Base-by-base conservation (phyloP, 73 alveolate species). In the Symbiodinium natans region DNA sequence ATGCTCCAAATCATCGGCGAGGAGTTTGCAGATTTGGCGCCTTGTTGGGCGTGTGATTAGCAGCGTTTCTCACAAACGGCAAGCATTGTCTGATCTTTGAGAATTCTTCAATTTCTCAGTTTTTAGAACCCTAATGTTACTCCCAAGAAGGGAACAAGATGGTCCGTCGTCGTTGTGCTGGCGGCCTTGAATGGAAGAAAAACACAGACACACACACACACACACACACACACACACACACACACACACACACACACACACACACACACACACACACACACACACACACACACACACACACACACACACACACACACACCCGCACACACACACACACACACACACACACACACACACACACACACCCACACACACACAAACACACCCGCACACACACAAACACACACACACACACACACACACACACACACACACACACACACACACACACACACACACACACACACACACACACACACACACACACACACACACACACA, bases 321-420 rank as follows among this genome's bases (percentile, higher is more conserved):
- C 82, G 82, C 82, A 68, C 82, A n/a, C 82, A 68, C 82, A n/a
- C 36, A 68, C 82, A n/a, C 82, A 68, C 82, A n/a, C 82, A 68
- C 82, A n/a, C 82, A n/a, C 82, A n/a, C 82, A n/a, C 82, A n/a
- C 82, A n/a, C 36, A n/a, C 82, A 68, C 82, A n/a, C 82, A 68
- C 82, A n/a, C 82, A 68, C 82, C 6, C 82, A 68, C 82, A 68
- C 36, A n/a, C 82, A 68, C 82, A 68, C 82, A n/a, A 8, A 19
- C 82, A 68, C 82, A n/a, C 82, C 5, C 36, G 33, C 82, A 68
- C 82, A n/a, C 82, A 68, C 82, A n/a, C 82, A 68, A 8, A n/a
- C 82, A 68, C 82, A n/a, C 82, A 68, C 82, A 68, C 82, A n/a
- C 82, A 68, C 82, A 68, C 82, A n/a, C 82, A 68, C 82, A 68